Evolutionary conservation across 371 early-diverging fungal genomes (phyloP), one percentile per base, ranked within the genome.

Genomic region (Mucor indicus): DNA sequence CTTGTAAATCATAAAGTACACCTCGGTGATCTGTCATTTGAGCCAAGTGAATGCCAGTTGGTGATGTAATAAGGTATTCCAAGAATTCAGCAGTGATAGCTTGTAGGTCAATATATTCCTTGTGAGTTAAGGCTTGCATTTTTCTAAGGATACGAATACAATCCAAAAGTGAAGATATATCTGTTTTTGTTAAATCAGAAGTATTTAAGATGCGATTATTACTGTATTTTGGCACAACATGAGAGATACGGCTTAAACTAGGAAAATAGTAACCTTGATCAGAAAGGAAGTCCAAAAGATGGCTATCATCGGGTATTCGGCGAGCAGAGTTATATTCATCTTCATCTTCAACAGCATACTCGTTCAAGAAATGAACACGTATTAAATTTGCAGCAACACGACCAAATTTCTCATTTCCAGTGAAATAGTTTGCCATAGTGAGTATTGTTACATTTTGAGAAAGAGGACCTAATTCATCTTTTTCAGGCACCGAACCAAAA

Each of bases 261-360:
- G 83, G 83, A 54, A 83, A 83, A 15, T 81, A 80, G 36, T 83
- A 83, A 13, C 83, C 83, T 54, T 83, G 81, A 22, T 83, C 83
- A 11, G 81, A 72, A 35, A 80, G 41, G 31, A 79, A 79, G 40
- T 81, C 81, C n/a, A 78, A 50, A 17, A 81, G 38, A 51, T 72
- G 72, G 11, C 69, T 80, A 27, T 77, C 77, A 22, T 79, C 77
- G 4, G 79, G 70, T 16, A 74, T 64, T 19, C 69, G 55, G n/a
- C 62, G 60, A 10, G 79, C 73, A 13, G 70, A 65, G 25, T 75
- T 68, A 33, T 68, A 69, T 32, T 65, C 67, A 22, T 74, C 72
- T 38, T 71, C 69, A 19, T 80, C 77, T 31, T 76, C 79, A 12
- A 79, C 61, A 10, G 80, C 81, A 36, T 75, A 73, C 25, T 68